These are phyloP conservation scores for Aspergillus nanangensis DNA, from an alignment of 495 filamentous ascomycete species.

Conservation along the genomic window DNA sequence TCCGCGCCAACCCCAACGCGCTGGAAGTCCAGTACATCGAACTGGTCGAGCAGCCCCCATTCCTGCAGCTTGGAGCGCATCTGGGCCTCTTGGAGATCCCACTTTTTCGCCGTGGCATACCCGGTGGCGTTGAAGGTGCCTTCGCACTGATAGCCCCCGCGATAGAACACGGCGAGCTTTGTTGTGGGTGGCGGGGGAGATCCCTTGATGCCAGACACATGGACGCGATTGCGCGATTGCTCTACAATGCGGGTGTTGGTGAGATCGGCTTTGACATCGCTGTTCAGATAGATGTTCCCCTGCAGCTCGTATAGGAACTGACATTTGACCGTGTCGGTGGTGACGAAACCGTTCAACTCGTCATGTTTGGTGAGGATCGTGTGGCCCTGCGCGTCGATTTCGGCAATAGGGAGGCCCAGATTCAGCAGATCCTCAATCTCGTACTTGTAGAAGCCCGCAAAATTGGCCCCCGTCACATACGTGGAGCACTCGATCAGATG, in stretches of 20 bases:
- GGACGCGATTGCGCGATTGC: conserved; percentile 17
- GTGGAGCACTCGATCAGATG: conserved; percentile 50
- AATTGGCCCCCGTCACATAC: conserved; percentile 52
- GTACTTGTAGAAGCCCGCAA: conserved; percentile 41
- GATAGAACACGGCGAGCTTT: conserved; percentile 47
- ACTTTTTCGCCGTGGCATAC: conserved; percentile 37
- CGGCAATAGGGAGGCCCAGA: conserved; percentile 36
- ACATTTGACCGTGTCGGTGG: conserved; percentile 39
- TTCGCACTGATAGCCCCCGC: conserved; percentile 42
- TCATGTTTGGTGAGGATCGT: conserved; percentile 27
- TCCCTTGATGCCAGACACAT: conserved; percentile 38
- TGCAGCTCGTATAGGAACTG: conserved; percentile 57
- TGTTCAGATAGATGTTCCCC: conserved; percentile 48
- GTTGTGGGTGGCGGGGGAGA: conserved; percentile 49
- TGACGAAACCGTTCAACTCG: conserved; percentile 19
- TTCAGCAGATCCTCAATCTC: conserved; percentile 25
- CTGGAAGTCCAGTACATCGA: background rate
- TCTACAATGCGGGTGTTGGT: conserved; percentile 34
- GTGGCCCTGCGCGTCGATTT: conserved; percentile 22
- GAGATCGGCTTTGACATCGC: conserved; percentile 47
- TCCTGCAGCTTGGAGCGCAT: conserved; percentile 7
- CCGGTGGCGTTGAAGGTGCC: conserved; percentile 36
- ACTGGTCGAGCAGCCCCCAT: background rate
- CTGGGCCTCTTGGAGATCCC: conserved; percentile 38
- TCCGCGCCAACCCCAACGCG: background rate